Evolutionary conservation across 352 stramenopile species (phyloP), one percentile per base, ranked within the genome.

Genomic region (Pythium phragmitis): DNA sequence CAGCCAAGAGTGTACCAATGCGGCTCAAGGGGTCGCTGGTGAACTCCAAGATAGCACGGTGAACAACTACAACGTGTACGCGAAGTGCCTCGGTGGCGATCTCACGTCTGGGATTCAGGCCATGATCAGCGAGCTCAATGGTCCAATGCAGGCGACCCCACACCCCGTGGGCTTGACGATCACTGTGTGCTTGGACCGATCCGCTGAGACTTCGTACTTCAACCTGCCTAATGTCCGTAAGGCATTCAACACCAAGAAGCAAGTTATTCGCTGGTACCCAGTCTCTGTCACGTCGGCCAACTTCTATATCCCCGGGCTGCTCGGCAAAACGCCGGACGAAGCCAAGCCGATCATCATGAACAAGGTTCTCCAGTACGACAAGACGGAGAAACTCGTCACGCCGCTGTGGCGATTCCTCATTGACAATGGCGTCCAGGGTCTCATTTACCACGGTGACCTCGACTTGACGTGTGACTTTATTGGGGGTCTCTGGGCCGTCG

Each of bases 391-490:
- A 30, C 26, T 3, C 3, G 39, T 46, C 7, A 46, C 39, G 39
- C 11, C 14, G 13, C 13, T 46, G 13, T 46, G 39, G 39, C 12
- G 16, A 14, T 46, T 39, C 39, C 39, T 46, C 11, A 68, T 88
- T 17, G 75, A 60, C 13, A 56, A 76, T 9, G 72, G 67, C 49
- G 67, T 88, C 16, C 41, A 70, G 33, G 82, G 76, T 12, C 73
- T 91, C 16, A 91, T 91, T 59, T 91, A 91, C 60, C 79, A 89
- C 60, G 82, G 82, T 17, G 82, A 91, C 53, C 69, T 71, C 33
- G 82, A 91, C 70, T 78, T 88, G 55, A 64, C 83, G 7, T 89
- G 80, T 55, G 79, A 91, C 65, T 80, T 86, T 59, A 69, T 91
- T 46, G 74, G 80, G 49, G 82, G 80, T 7, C 68, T 83, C 13